Evolutionary conservation across 139 green algal genomes (phyloP).

Genomic region (Spirogloea muscicola): DNA sequence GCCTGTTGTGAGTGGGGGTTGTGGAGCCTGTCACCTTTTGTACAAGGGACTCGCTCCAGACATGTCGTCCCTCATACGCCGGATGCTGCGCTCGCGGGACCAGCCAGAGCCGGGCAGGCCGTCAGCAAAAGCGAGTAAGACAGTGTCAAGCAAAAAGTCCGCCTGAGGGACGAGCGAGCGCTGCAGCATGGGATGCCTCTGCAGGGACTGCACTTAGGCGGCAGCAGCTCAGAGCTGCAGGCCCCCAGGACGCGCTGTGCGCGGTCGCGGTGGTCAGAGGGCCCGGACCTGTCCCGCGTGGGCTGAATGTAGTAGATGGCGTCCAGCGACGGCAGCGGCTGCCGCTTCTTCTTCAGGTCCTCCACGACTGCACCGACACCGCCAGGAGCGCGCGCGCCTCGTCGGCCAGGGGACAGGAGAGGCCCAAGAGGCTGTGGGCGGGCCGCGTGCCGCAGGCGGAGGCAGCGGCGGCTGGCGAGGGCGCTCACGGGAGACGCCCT

Average conservation of each 20-base stretch:
- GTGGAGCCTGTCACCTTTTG: constrained; percentile 32
- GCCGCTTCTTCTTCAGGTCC: constrained; percentile 47
- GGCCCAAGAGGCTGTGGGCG: not conserved
- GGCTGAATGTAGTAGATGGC: constrained; percentile 52
- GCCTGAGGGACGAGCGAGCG: no score
- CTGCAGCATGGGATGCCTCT: no score
- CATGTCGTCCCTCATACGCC: constrained; percentile 25
- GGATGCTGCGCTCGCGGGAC: constrained; percentile 16
- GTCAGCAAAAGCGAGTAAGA: no score
- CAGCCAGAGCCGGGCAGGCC: no score
- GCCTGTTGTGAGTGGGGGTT: no score
- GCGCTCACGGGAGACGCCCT: constrained; percentile 37
- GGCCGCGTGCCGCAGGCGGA: no score
- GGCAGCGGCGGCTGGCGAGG: not conserved
- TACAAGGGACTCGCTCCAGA: constrained; percentile 11
- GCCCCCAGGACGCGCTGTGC: no score
- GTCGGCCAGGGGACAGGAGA: not conserved
- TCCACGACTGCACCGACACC: constrained; percentile 36
- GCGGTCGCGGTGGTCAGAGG: no score
- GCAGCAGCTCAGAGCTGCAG: no score
- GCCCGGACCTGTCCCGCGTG: constrained; percentile 7
- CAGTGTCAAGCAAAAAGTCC: no score
- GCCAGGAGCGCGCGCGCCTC: no score
- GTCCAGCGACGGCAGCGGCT: constrained; percentile 46
- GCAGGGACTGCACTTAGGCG: no score